Percentiles rank a stretch among this genome's conserved stretches.
Evolutionary conservation across 176 grass and related monocot species (phyloP).

Genomic region (Chloris gayana): DNA sequence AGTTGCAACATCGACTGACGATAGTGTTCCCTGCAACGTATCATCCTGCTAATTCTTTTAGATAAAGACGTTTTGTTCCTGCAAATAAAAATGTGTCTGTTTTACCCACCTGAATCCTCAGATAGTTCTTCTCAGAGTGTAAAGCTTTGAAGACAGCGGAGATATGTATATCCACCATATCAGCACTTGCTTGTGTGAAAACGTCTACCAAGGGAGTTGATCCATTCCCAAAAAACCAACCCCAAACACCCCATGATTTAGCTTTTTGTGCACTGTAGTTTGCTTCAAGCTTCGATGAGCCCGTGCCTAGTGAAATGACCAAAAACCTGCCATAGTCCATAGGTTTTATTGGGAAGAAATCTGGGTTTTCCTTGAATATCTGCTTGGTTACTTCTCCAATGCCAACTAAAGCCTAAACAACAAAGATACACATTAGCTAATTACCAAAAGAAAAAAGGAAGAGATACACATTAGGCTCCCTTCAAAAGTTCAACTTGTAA

Average conservation of each 20-base stretch:
- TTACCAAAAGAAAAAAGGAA: too few relatives aligned
- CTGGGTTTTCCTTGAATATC: constrained; percentile 75
- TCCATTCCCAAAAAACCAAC: constrained; percentile 68
- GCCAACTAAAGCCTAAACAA: constrained; percentile 75
- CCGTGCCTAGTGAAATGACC: constrained; percentile 85
- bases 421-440: constrained; percentile 35
- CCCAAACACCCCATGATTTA: constrained; percentile 74
- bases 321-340: constrained; percentile 79
- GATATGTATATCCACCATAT: constrained; percentile 90
- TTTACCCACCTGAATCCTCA: constrained; percentile 79
- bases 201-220: constrained; percentile 82
- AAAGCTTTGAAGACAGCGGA: constrained; percentile 74
- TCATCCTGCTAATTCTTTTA: constrained; percentile 70
- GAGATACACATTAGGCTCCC: constrained; percentile 29
- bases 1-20: constrained; percentile 69
- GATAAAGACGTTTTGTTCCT: constrained; percentile 2
- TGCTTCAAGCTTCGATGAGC: constrained; percentile 62
- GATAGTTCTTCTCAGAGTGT: constrained; percentile 73
- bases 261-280: constrained; percentile 57
- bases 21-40: constrained; percentile 53
- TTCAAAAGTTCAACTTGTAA: background rate
- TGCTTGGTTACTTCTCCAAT: constrained; percentile 80
- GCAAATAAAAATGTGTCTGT: constrained; percentile 15
- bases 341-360: constrained; percentile 88
- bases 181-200: constrained; percentile 83